Evolutionary conservation across 495 filamentous ascomycete species (phyloP).

Genomic region (Penicillium canescens): DNA sequence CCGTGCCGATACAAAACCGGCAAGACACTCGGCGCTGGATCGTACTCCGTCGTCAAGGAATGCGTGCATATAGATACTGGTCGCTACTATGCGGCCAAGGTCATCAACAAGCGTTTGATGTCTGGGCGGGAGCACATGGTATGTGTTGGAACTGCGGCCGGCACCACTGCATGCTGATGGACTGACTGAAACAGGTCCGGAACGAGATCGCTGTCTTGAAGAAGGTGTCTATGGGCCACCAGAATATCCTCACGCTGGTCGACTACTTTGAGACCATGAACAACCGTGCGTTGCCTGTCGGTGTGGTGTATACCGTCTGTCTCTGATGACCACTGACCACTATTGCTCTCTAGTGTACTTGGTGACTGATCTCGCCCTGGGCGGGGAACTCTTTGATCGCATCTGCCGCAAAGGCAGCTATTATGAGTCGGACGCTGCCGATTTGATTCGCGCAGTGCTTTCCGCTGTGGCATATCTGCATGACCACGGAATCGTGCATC

Average conservation of each 20-base stretch:
- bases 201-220: conserved; percentile 99
- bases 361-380: conserved; percentile 94
- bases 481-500: conserved; percentile 97
- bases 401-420: conserved; percentile 98
- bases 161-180: conserved; percentile 1
- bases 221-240: conserved; percentile 94
- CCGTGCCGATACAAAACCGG: conserved; percentile 96
- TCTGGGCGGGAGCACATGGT: conserved; percentile 98
- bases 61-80: conserved; percentile 99
- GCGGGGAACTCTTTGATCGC: conserved; percentile 95
- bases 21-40: conserved; percentile 93
- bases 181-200: conserved; percentile 62
- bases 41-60: conserved; percentile 99
- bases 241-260: conserved; percentile 95
- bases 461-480: conserved; percentile 98
- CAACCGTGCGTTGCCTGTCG: conserved; percentile 60
- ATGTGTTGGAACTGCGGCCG: conserved; percentile 8
- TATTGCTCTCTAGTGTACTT: conserved; percentile 68
- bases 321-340: background rate
- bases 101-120: conserved; percentile 99
- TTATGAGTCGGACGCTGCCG: conserved; percentile 95
- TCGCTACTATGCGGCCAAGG: conserved; percentile 97
- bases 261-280: conserved; percentile 99
- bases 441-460: conserved; percentile 90
- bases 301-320: background rate